Evolutionary conservation across 176 grass and related monocot species (phyloP), one percentile per base, ranked within the genome.

Genomic region (Ensete ventricosum): DNA sequence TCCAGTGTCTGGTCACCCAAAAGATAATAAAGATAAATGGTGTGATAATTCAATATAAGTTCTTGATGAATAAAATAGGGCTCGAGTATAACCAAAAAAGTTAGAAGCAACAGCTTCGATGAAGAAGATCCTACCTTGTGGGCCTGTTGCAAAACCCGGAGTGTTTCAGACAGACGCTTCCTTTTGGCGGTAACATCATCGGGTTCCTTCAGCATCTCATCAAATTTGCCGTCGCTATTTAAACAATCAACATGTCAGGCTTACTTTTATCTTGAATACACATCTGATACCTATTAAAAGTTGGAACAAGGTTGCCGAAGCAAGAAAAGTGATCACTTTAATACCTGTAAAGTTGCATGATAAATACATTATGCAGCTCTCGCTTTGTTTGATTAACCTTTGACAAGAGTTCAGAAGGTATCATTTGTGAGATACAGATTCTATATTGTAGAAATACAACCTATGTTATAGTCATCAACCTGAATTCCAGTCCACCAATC

Each of bases 321-420:
- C 55, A 72, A 52, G 48, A 54, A 14, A 78, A 82, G 13, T 76
- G n/a, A 76, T 50, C 53, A 13, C 16, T 29, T 23, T 75, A 62
- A 29, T 81, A 99, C 96, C 81, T 95, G 84, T 99, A 99, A 77
- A 99, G 91, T 16, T 77, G 87, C 29, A 77, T 86, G 68, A 99
- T 99, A 72, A 99, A 88, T 43, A 87, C 84, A 89, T 99, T 99
- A 83, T 99, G 96, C 69, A 99, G 86, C 19, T 91, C 84, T 83
- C 96, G 84, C 84, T 91, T 99, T 57, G 96, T 99, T 69, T 91
- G 96, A 79, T 91, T 91, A 83, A 99, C 96, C 96, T 99, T 55
- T 14, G 20, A 77, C 17, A 77, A 26, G 9, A 62, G 75, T 24
- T 11, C 10, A 14, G 20, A 76, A 2, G 75, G 27, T 19, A 26